These are phyloP conservation scores for Phoma sp. DNA, from an alignment of 2,329 filamentous ascomycete genomes.

Conservation along the genomic window DNA sequence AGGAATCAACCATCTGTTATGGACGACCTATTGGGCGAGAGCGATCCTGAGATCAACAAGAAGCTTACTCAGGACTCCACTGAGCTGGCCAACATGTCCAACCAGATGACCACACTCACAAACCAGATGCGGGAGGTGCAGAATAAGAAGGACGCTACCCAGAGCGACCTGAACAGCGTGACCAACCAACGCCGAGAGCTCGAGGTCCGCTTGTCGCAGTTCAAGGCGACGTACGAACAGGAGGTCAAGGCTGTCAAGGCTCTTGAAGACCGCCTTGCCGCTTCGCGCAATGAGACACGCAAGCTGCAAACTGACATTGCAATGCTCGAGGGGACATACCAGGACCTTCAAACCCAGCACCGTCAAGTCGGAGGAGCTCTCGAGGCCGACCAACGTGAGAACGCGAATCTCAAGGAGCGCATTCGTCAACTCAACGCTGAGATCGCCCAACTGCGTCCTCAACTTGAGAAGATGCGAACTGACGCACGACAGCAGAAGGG, in stretches of 20 bases:
- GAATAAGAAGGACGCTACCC: conserved; percentile 76
- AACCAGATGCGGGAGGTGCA: conserved; percentile 96
- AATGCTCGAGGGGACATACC: conserved; percentile 77
- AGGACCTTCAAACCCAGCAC: conserved; percentile 83
- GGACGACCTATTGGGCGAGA: conserved; percentile 84
- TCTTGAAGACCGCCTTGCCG: conserved; percentile 80
- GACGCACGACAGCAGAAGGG: conserved; percentile 96
- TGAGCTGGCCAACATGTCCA: conserved; percentile 93
- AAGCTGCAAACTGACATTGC: conserved; percentile 85
- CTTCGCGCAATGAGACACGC: conserved; percentile 78
- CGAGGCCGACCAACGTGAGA: conserved; percentile 88
- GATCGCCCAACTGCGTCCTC: conserved; percentile 81
- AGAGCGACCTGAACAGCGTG: conserved; percentile 81
- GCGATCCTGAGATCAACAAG: conserved; percentile 85
- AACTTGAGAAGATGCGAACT: conserved; percentile 90
- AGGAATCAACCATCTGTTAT: conserved; percentile 57
- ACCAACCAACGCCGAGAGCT: conserved; percentile 91
- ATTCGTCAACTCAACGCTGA: conserved; percentile 84
- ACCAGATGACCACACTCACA: conserved; percentile 87
- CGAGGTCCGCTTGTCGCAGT: conserved; percentile 83
- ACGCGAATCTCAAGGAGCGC: conserved; percentile 81
- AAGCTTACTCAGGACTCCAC: conserved; percentile 87
- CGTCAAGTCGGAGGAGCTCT: conserved; percentile 75
- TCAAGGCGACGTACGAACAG: conserved; percentile 88
- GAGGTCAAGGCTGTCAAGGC: conserved; percentile 86